Evolutionary conservation across 306 rosid genomes (phyloP).

Genomic region (Delonix regia): DNA sequence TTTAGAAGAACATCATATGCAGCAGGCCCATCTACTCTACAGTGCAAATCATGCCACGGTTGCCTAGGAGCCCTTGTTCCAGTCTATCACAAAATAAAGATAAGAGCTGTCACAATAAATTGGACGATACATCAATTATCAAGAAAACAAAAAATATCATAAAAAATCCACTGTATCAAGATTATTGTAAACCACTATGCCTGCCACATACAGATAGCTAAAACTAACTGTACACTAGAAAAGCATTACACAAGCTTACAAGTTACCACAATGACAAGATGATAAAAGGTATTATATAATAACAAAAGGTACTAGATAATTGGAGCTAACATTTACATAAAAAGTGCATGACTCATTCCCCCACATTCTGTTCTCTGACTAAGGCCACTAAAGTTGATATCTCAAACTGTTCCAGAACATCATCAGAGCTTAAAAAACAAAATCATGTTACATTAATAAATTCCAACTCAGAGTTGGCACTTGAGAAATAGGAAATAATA

Average conservation of each 20-base stretch:
- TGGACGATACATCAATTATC: background rate
- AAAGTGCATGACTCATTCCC: constrained; percentile 1
- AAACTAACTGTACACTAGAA: background rate
- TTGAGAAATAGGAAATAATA: background rate
- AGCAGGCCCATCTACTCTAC: constrained; percentile 95
- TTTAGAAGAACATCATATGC: constrained; percentile 94
- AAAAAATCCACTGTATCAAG: background rate
- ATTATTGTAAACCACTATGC: background rate
- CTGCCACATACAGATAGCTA: background rate
- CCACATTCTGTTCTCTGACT: constrained; percentile 17
- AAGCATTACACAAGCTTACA: constrained; percentile 2
- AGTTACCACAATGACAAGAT: constrained; percentile 11
- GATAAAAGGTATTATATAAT: background rate
- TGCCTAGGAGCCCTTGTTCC: constrained; percentile 84
- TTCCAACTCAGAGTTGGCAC: constrained; percentile 12
- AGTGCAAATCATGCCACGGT: constrained; percentile 99
- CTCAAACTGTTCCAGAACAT: background rate
- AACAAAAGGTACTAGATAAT: background rate
- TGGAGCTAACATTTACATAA: constrained; percentile 21
- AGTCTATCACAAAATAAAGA: constrained; percentile 53
- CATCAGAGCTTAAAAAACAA: constrained; percentile 6
- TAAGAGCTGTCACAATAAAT: constrained; percentile 20
- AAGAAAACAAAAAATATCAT: background rate
- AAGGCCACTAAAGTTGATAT: constrained; percentile 18
- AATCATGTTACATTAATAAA: constrained; percentile 12